Conservation (phyloP, 83 land plant genomes). For the Diphasiastrum complanatum region DNA sequence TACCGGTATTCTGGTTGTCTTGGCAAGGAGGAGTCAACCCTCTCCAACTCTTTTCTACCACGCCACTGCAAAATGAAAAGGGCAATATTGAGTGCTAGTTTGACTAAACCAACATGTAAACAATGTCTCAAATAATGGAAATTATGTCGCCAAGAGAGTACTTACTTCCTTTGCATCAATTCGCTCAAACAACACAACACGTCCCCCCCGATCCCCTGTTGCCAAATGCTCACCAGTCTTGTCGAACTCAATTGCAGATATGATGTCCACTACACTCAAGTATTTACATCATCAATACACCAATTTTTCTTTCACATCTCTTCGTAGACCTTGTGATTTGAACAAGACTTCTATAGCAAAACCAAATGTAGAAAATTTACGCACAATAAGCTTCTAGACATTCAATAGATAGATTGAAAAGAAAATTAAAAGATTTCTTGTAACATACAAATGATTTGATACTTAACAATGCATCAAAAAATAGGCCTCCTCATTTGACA, state of each 20-base stretch:
- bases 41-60: slow-evolving; percentile 60
- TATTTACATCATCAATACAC: too few relatives aligned
- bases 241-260: slow-evolving; percentile 92
- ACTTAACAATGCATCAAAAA: too few relatives aligned
- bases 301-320: too few relatives aligned
- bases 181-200: slow-evolving; percentile 89
- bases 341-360: too few relatives aligned
- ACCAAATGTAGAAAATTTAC: too few relatives aligned
- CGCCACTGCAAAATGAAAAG: slow-evolving; percentile 41
- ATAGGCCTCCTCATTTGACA: too few relatives aligned
- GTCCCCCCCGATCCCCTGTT: slow-evolving; percentile 91
- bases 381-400: too few relatives aligned
- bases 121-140: background rate
- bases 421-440: too few relatives aligned
- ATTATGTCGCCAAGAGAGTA: background rate
- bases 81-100: too few relatives aligned
- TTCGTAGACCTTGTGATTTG: too few relatives aligned
- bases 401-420: too few relatives aligned
- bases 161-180: slow-evolving; percentile 74
- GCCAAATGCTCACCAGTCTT: slow-evolving; percentile 85
- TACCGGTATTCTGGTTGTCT: slow-evolving; percentile 42
- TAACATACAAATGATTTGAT: too few relatives aligned
- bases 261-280: slow-evolving; percentile 92
- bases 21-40: slow-evolving; percentile 46
- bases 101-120: background rate